Evolutionary conservation across 2,329 filamentous ascomycete species (phyloP).

Genomic region (Volutella citrinella): DNA sequence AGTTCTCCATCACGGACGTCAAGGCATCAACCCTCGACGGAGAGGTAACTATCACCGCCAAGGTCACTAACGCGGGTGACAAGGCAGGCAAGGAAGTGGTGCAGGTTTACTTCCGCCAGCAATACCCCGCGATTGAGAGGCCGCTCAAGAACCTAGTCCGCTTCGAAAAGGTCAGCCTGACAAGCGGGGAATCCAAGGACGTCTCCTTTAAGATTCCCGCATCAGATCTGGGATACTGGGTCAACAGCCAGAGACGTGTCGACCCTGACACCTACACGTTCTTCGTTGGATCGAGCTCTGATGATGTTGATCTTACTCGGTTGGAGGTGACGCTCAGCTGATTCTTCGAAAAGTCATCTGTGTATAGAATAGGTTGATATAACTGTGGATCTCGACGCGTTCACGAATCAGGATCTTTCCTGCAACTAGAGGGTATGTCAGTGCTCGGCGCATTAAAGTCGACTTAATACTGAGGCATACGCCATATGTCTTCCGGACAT

Average conservation of each 20-base stretch:
- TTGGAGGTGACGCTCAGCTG: background rate
- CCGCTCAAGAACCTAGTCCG: slow-evolving; percentile 57
- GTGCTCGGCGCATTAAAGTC: too few species aligned
- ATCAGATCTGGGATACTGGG: slow-evolving; percentile 22
- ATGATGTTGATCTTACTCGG: background rate
- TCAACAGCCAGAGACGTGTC: slow-evolving; percentile 7
- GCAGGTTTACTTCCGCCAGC: slow-evolving; percentile 48
- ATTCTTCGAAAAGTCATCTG: too few species aligned
- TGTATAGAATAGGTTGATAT: too few species aligned
- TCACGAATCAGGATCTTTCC: too few species aligned
- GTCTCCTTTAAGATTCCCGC: slow-evolving; percentile 11
- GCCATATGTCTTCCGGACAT: too few species aligned
- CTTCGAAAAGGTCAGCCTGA: slow-evolving; percentile 56
- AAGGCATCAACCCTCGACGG: slow-evolving; percentile 24
- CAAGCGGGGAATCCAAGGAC: slow-evolving; percentile 42
- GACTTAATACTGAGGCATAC: too few species aligned
- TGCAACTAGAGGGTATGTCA: too few species aligned
- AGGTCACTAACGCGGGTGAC: slow-evolving; percentile 54
- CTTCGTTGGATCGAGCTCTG: background rate
- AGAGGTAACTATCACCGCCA: slow-evolving; percentile 37
- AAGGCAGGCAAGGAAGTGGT: slow-evolving; percentile 45
- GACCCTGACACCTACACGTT: background rate
- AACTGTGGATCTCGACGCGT: too few species aligned
- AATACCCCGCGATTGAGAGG: slow-evolving; percentile 45
- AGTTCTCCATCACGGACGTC: slow-evolving; percentile 52